phyloP scores from a whole-genome alignment of 2,329 filamentous ascomycete genomes.

The Fusarium newnesense region DNA sequence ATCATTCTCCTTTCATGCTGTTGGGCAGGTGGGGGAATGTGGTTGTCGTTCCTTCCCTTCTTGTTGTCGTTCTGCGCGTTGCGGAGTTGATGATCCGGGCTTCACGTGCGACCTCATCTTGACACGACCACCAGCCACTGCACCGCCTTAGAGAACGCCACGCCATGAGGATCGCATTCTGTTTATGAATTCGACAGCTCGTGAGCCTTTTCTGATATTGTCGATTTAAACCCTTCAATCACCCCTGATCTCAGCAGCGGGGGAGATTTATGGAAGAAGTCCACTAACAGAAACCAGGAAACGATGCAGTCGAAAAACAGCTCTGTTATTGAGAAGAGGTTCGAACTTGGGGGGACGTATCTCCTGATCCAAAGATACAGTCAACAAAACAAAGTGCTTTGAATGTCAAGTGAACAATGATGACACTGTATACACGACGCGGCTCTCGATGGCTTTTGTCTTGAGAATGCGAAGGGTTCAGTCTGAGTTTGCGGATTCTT shows the following conservation, averaged over 20 bases:
- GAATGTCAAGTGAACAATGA: neutral
- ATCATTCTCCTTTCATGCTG: neutral
- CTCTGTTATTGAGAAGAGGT: neutral
- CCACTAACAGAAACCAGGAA: neutral
- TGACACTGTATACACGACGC: neutral
- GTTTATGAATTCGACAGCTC: too few species aligned
- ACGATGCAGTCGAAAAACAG: neutral
- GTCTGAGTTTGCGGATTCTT: neutral
- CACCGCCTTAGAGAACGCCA: neutral
- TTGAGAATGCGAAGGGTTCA: neutral
- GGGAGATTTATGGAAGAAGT: too few species aligned
- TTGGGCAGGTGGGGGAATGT: neutral
- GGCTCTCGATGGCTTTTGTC: neutral
- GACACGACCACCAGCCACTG: neutral
- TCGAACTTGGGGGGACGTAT: neutral
- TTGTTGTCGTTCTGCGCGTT: too few species aligned
- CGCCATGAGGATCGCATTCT: accelerated
- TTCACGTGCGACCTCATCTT: neutral
- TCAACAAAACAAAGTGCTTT: neutral
- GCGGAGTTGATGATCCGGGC: neutral
- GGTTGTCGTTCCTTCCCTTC: neutral
- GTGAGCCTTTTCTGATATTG: too few species aligned
- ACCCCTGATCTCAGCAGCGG: too few species aligned
- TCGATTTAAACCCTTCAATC: too few species aligned
- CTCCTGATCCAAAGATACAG: neutral